These are phyloP conservation scores for Phytophthora melonis DNA, from an alignment of 352 stramenopile genomes.

Conservation along the genomic window DNA sequence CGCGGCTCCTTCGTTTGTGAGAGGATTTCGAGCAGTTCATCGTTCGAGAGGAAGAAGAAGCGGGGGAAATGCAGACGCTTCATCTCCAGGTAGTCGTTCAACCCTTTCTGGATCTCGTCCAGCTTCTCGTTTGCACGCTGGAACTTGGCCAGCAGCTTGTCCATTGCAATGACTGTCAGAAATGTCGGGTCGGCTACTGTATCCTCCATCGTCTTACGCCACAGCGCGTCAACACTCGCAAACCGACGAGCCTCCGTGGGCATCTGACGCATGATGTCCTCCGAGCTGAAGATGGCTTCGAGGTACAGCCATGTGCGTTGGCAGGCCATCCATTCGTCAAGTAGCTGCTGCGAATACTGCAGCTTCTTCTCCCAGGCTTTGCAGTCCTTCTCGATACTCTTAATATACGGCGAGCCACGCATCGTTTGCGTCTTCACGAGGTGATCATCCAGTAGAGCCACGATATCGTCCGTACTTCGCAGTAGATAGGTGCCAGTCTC, in stretches of 20 bases:
- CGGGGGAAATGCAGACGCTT: constrained; percentile 93
- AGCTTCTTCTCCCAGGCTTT: constrained; percentile 92
- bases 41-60: constrained; percentile 97
- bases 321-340: constrained; percentile 95
- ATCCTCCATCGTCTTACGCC: constrained; percentile 94
- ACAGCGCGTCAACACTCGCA: constrained; percentile 89
- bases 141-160: constrained; percentile 93
- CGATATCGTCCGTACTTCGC: constrained; percentile 90
- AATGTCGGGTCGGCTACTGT: constrained; percentile 90
- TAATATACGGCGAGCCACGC: constrained; percentile 95
- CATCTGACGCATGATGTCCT: constrained; percentile 97
- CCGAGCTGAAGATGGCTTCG: constrained; percentile 95
- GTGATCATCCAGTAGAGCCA: constrained; percentile 94
- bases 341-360: constrained; percentile 90
- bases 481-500: constrained; percentile 93
- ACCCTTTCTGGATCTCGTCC: constrained; percentile 94
- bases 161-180: constrained; percentile 89
- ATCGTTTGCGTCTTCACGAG: constrained; percentile 97
- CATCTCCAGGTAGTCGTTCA: constrained; percentile 95
- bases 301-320: constrained; percentile 97
- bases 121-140: constrained; percentile 94
- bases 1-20: constrained; percentile 95
- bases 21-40: constrained; percentile 94
- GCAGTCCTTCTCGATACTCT: constrained; percentile 93
- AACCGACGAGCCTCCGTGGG: constrained; percentile 92